phyloP scores from a whole-genome alignment of 345 rosid species.

The Viola odorata region DNA sequence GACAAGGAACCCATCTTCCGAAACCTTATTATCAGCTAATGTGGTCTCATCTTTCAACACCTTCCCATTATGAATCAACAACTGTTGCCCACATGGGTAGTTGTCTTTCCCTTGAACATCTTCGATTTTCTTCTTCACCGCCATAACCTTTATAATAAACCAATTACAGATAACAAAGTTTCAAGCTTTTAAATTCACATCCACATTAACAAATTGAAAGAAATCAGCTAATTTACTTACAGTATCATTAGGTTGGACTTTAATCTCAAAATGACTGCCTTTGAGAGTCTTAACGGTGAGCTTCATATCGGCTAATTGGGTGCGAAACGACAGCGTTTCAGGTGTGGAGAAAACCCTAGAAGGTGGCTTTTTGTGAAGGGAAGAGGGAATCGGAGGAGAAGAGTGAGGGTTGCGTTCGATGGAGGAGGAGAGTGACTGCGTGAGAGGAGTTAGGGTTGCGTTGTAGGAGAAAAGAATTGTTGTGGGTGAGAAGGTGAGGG shows the following conservation, averaged over 20 bases:
- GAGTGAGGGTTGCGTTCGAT: no score
- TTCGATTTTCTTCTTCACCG: constrained; percentile 95
- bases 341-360: constrained; percentile 11
- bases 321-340: not conserved
- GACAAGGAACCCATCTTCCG: constrained; percentile 94
- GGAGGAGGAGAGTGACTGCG: no score
- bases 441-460: no score
- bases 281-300: constrained; percentile 95
- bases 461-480: no score
- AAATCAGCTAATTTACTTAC: constrained; percentile 35
- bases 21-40: constrained; percentile 66
- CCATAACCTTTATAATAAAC: constrained; percentile 54
- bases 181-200: not conserved
- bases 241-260: constrained; percentile 82
- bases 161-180: not conserved
- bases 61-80: constrained; percentile 94
- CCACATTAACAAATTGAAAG: no score
- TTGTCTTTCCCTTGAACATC: constrained; percentile 91
- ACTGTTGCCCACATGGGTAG: constrained; percentile 91
- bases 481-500: no score
- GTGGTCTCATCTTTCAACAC: constrained; percentile 97
- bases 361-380: not conserved
- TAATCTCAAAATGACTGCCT: constrained; percentile 93
- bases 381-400: not conserved
- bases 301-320: constrained; percentile 53